Evolutionary conservation across 2,329 filamentous ascomycete genomes (phyloP).

Genomic region (Xylaria sp.): DNA sequence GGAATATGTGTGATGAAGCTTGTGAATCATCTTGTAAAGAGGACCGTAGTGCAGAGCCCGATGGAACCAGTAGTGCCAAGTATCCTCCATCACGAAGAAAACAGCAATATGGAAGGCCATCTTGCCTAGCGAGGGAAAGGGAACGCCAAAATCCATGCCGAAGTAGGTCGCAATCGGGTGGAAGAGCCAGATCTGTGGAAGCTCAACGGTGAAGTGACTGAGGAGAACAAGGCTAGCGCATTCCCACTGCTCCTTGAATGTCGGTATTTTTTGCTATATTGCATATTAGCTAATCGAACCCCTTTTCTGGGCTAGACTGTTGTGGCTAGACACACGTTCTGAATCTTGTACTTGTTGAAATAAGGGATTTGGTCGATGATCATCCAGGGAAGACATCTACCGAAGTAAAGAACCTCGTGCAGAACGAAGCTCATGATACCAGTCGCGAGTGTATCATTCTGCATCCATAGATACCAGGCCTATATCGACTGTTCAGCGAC

Average conservation of each 20-base stretch:
- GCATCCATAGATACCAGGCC: conserved; percentile 97
- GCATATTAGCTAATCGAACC: conserved; percentile 31
- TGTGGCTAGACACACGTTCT: conserved; percentile 64
- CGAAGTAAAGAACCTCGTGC: conserved; percentile 96
- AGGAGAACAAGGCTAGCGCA: conserved; percentile 92
- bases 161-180: conserved; percentile 94
- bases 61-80: conserved; percentile 99
- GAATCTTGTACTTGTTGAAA: conserved; percentile 94
- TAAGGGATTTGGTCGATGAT: conserved; percentile 86
- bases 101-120: conserved; percentile 91
- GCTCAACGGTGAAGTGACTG: conserved; percentile 95
- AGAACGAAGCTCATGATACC: conserved; percentile 97
- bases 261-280: conserved; percentile 76
- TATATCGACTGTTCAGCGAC: conserved; percentile 39
- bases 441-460: conserved; percentile 94
- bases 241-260: conserved; percentile 90
- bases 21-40: conserved; percentile 96
- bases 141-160: conserved; percentile 85
- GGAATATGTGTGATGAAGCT: conserved; percentile 98
- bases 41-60: conserved; percentile 91
- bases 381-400: conserved; percentile 87
- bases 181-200: conserved; percentile 99
- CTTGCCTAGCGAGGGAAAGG: conserved; percentile 83
- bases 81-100: conserved; percentile 94
- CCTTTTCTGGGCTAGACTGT: neutral